Base-by-base conservation (phyloP, 2,329 filamentous ascomycete species). In the Pseudocercospora eumusae region DNA sequence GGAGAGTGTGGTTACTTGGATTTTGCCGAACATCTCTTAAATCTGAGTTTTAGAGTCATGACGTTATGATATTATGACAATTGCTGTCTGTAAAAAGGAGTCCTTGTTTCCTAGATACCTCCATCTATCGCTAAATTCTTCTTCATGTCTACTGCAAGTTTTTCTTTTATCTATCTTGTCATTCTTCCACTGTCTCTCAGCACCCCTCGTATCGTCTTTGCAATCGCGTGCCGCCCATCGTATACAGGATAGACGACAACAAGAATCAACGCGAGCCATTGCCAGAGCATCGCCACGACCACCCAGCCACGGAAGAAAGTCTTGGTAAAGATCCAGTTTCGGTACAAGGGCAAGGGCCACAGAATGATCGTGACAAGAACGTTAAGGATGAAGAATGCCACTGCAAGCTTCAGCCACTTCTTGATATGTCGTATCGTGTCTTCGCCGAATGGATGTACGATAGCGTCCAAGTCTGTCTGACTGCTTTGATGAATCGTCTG, bases 291-390 rank as follows among this genome's bases (percentile, higher is more conserved):
- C 0, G 78, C 75, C 0, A 82, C 76, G 0, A 75, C 72, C 0
- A 77, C 74, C 80, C 80, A 82, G 0, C 79, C 77, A 0, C 73
- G 72, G 68, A 82, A 82, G 63, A 82, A 82, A 0, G 73, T 66
- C 63, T 76, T 77, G 0, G 75, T 80, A 66, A 83, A 83, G 31
- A 83, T 75, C 56, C 80, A 83, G 65, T 78, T 71, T 0, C 2
- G 80, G 65, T 83, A 83, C 13, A 83, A 73, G 21, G 81, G 81
- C 71, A 83, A 74, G 0, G 81, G 81, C 81, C 81, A 83, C 0
- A 76, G 65, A 11, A 83, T 68, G 15, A 81, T 6, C 60, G 49
- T 28, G 40, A 57, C 36, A n/a, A n/a, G 21, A 45, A 25, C 18
- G 13, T 31, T 31, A 2, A 31, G 28, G 10, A 31, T 31, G 28